Evolutionary conservation across 2,329 filamentous ascomycete genomes (phyloP).

Genomic region (Fusarium sp.): DNA sequence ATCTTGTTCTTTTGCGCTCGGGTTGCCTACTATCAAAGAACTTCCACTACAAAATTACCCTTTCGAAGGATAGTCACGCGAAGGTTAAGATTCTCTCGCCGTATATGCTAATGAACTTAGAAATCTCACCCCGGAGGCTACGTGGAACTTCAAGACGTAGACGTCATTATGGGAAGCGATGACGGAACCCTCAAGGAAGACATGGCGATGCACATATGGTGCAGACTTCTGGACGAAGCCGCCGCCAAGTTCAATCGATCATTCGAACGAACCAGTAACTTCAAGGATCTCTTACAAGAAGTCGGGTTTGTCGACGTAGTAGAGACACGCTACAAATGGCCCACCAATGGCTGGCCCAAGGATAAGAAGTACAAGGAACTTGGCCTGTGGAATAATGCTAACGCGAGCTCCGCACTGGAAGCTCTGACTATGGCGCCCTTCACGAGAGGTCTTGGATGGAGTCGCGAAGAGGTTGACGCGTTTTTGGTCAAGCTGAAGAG

Average conservation of each 20-base stretch:
- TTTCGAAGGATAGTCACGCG: too few species aligned
- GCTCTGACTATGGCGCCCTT: slow-evolving; percentile 47
- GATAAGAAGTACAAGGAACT: slow-evolving; percentile 62
- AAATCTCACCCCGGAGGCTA: slow-evolving; percentile 35
- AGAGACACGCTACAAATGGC: slow-evolving; percentile 60
- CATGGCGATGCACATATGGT: slow-evolving; percentile 40
- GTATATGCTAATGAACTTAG: too few species aligned
- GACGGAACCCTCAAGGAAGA: slow-evolving; percentile 36
- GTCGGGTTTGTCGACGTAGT: slow-evolving; percentile 63
- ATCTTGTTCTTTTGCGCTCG: too few species aligned
- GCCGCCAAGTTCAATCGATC: slow-evolving; percentile 46
- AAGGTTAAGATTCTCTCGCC: too few species aligned
- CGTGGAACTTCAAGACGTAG: slow-evolving; percentile 37
- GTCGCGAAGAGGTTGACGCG: slow-evolving; percentile 22
- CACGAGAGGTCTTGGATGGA: slow-evolving; percentile 41
- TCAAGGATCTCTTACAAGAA: slow-evolving; percentile 53
- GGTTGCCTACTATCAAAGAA: too few species aligned
- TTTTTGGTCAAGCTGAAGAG: slow-evolving; percentile 23
- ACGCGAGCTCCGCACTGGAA: slow-evolving; percentile 43
- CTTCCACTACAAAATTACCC: too few species aligned
- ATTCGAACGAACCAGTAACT: slow-evolving; percentile 36
- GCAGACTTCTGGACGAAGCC: slow-evolving; percentile 44
- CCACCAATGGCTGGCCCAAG: slow-evolving; percentile 62
- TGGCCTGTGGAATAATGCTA: slow-evolving; percentile 49
- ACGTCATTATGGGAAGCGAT: slow-evolving; percentile 29